Evolutionary conservation across 1,284 basidiomycete species (phyloP).

Genomic region (Anthracocystis setariae): DNA sequence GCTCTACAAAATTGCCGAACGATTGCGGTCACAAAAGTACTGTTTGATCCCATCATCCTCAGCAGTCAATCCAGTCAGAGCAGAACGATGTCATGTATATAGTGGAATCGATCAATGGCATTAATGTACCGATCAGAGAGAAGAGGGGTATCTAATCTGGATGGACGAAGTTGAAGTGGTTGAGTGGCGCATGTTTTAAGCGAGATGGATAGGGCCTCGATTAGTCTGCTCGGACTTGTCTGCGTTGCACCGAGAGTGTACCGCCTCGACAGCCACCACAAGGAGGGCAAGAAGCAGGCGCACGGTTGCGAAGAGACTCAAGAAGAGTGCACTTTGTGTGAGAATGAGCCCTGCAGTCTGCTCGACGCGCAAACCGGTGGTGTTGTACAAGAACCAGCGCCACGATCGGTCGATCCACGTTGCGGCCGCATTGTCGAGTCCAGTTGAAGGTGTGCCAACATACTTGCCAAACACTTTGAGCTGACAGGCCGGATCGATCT

Average conservation of each 20-base stretch:
- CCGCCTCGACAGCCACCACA: conserved; percentile 9
- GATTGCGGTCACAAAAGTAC: too few relatives aligned
- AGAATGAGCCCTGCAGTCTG: conserved; percentile 33
- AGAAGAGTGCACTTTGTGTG: conserved; percentile 24
- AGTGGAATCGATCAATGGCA: too few relatives aligned
- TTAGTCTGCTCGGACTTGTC: conserved; percentile 12
- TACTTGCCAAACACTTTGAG: conserved; percentile 61
- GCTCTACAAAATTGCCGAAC: too few relatives aligned
- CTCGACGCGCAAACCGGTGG: conserved; percentile 38
- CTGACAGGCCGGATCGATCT: conserved; percentile 61
- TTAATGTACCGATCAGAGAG: not conserved
- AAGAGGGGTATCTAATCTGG: not conserved
- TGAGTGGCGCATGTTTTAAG: conserved; percentile 2
- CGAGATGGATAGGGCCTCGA: conserved; percentile 25
- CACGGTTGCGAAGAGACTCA: conserved; percentile 19
- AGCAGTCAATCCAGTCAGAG: too few relatives aligned
- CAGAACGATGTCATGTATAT: too few relatives aligned
- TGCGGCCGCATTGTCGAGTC: conserved; percentile 20
- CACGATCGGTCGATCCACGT: conserved; percentile 29
- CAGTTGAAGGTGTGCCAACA: conserved; percentile 47
- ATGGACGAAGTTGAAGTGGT: not conserved
- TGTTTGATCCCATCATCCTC: too few relatives aligned
- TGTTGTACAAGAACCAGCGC: conserved; percentile 47
- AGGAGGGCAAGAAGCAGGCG: conserved; percentile 15
- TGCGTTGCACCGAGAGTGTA: conserved; percentile 10